Conservation (phyloP, 1,284 basidiomycete species). For the Papiliotrema laurentii region DNA sequence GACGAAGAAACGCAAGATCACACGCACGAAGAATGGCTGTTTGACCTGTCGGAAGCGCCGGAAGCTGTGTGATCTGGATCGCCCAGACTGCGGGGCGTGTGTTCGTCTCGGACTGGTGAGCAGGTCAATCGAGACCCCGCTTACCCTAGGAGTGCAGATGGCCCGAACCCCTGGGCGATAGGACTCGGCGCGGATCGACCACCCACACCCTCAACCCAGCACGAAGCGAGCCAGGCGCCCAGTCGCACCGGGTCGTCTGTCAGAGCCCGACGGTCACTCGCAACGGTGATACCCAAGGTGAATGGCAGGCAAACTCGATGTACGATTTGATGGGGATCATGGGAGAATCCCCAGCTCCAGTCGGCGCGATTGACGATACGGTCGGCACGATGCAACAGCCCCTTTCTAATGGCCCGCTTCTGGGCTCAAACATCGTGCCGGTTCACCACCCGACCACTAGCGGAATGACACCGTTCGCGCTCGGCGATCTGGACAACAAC, state of each 20-base stretch:
- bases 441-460: not conserved
- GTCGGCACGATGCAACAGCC: not conserved
- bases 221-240: not conserved
- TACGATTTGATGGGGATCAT: not conserved
- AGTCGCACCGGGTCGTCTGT: not conserved
- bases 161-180: no score
- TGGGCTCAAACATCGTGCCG: not conserved
- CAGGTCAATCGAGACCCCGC: not conserved
- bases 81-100: not conserved
- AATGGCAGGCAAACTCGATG: not conserved
- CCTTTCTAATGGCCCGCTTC: not conserved
- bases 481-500: not conserved
- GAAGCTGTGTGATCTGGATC: not conserved
- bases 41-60: not conserved
- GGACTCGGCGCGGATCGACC: not conserved
- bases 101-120: not conserved
- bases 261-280: not conserved
- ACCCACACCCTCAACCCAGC: not conserved
- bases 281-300: not conserved
- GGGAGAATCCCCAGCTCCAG: no score
- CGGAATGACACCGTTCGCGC: not conserved
- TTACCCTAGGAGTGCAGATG: not conserved
- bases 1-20: not conserved
- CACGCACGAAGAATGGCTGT: not conserved
- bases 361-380: not conserved